These are phyloP conservation scores for Teratosphaeria nubilosa DNA, from an alignment of 2,329 filamentous ascomycete species.

Conservation along the genomic window DNA sequence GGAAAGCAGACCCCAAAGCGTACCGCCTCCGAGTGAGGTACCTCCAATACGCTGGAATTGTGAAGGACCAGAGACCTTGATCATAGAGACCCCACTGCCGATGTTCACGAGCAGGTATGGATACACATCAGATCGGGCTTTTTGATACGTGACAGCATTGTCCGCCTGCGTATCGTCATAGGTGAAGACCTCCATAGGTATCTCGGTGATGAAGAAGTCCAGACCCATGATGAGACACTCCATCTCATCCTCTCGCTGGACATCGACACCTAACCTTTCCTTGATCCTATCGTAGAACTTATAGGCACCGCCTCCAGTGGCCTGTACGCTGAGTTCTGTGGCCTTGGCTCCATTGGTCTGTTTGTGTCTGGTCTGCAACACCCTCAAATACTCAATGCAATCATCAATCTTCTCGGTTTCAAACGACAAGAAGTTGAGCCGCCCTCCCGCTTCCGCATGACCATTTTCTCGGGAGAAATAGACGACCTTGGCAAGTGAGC, in stretches of 20 bases:
- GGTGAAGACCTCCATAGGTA: constrained; percentile 92
- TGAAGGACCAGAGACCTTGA: constrained; percentile 86
- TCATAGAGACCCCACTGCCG: constrained; percentile 90
- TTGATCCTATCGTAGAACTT: constrained; percentile 92
- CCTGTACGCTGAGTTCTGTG: constrained; percentile 75
- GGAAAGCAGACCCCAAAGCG: constrained; percentile 88
- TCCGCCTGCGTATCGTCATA: constrained; percentile 68
- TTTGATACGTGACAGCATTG: constrained; percentile 73
- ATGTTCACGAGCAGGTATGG: constrained; percentile 98
- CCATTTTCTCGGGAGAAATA: constrained; percentile 78
- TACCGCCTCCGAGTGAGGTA: constrained; percentile 91
- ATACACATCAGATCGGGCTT: constrained; percentile 72
- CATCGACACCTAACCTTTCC: constrained; percentile 73
- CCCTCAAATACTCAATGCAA: constrained; percentile 83
- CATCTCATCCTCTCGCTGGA: constrained; percentile 94
- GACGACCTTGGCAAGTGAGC: constrained; percentile 89
- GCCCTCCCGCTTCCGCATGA: constrained; percentile 62
- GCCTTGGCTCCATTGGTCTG: constrained; percentile 38
- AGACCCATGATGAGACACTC: constrained; percentile 88
- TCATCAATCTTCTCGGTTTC: constrained; percentile 92
- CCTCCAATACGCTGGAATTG: constrained; percentile 86
- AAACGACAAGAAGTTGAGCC: constrained; percentile 90
- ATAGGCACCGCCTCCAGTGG: constrained; percentile 89
- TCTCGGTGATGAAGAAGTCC: constrained; percentile 98
- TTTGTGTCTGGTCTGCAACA: constrained; percentile 73